A percentile compares a stretch with the other conserved stretches of the same genome.
These are phyloP conservation scores for Galeopsis tetrahit DNA, from an alignment of 257 asterid species.

Conservation along the genomic window DNA sequence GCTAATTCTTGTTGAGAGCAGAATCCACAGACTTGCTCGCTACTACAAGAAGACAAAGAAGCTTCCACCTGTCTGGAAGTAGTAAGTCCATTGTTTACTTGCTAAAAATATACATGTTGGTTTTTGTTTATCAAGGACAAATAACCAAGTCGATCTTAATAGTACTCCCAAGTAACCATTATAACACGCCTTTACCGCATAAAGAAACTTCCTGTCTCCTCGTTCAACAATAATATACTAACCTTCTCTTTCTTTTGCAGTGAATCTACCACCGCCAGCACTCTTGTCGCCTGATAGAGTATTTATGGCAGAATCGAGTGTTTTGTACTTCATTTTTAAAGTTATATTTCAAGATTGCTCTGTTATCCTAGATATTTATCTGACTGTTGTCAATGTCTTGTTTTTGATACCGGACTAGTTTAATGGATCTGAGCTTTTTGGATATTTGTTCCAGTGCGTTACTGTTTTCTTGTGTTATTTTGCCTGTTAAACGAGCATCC, in stretches of 20 bases:
- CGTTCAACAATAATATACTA: background rate
- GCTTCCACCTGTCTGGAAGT: conserved; percentile 81
- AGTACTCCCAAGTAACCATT: background rate
- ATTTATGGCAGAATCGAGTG: conserved; percentile 12
- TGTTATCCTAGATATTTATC: conserved; percentile 22
- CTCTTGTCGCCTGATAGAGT: conserved; percentile 55
- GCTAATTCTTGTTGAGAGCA: conserved; percentile 71
- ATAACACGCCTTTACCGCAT: background rate
- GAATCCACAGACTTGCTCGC: conserved; percentile 68
- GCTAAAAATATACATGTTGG: background rate
- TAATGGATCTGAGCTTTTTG: conserved; percentile 7
- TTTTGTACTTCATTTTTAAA: conserved; percentile 30
- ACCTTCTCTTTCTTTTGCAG: conserved; percentile 43
- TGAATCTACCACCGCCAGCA: conserved; percentile 73
- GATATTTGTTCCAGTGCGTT: background rate
- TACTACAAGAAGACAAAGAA: conserved; percentile 74
- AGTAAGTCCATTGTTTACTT: conserved; percentile 42
- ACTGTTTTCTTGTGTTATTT: background rate
- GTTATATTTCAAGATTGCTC: conserved; percentile 26
- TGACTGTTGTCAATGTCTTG: conserved; percentile 7
- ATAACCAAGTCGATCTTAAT: background rate
- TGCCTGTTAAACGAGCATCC: background rate
- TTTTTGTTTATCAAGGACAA: background rate
- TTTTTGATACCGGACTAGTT: conserved; percentile 31
- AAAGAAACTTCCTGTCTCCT: background rate